Evolutionary conservation across 805 yeast species (phyloP).

Genomic region (Metschnikowia corniflorae): DNA sequence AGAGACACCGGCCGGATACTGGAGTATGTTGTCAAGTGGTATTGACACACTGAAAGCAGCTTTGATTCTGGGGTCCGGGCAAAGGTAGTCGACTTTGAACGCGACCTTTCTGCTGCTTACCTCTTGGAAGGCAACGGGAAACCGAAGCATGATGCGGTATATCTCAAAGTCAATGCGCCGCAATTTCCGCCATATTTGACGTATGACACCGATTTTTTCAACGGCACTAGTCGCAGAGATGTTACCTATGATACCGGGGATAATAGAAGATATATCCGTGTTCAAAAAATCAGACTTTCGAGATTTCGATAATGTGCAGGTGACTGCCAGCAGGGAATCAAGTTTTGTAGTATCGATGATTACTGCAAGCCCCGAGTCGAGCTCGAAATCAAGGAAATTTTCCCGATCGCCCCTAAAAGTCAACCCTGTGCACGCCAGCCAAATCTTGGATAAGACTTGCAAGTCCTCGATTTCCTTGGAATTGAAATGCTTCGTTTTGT

Average conservation of each 20-base stretch:
- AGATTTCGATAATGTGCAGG: slow-evolving; percentile 3
- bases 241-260: neutral
- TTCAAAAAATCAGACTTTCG: slow-evolving; percentile 15
- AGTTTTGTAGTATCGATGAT: slow-evolving; percentile 10
- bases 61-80: slow-evolving; percentile 6
- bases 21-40: slow-evolving; percentile 3
- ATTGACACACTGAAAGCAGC: slow-evolving; percentile 7
- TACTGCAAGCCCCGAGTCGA: slow-evolving; percentile 10
- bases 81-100: slow-evolving; percentile 9
- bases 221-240: neutral
- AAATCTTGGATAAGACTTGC: slow-evolving; percentile 20
- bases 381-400: slow-evolving; percentile 11
- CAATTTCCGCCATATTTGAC: slow-evolving; percentile 13
- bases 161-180: slow-evolving; percentile 28
- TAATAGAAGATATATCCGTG: slow-evolving; percentile 7
- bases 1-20: slow-evolving; percentile 6
- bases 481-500: slow-evolving; percentile 12
- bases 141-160: slow-evolving; percentile 26
- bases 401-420: slow-evolving; percentile 12
- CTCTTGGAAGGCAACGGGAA: slow-evolving; percentile 21
- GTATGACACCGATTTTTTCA: slow-evolving; percentile 8
- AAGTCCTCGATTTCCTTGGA: slow-evolving; percentile 12
- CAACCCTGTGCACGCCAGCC: slow-evolving; percentile 27
- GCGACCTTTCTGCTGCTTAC: neutral
- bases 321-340: slow-evolving; percentile 7